Evolutionary conservation across 257 asterid genomes (phyloP).

Genomic region (Nicotiana tomentosiformis): DNA sequence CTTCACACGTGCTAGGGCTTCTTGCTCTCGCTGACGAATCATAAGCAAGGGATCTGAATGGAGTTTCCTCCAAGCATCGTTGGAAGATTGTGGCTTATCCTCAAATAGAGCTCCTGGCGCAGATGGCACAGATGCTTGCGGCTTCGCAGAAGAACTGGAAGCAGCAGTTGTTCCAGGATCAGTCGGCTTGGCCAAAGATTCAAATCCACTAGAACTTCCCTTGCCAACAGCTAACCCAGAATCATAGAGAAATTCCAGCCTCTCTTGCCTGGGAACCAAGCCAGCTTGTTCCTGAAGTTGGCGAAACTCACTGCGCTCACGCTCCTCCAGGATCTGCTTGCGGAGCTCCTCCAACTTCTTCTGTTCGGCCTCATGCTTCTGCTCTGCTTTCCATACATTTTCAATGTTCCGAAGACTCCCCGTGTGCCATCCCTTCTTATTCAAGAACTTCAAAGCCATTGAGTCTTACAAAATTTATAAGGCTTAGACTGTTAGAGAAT

Average conservation of each 20-base stretch:
- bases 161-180: constrained; percentile 38
- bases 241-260: constrained; percentile 86
- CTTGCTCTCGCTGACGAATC: constrained; percentile 93
- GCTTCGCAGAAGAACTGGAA: constrained; percentile 38
- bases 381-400: constrained; percentile 99
- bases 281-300: constrained; percentile 92
- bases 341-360: constrained; percentile 87
- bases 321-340: constrained; percentile 89
- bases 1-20: constrained; percentile 87
- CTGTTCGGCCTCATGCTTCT: constrained; percentile 93
- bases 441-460: constrained; percentile 89
- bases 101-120: constrained; percentile 84
- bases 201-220: constrained; percentile 63
- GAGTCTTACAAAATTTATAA: not conserved
- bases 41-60: constrained; percentile 91
- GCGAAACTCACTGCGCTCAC: constrained; percentile 89
- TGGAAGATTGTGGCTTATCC: constrained; percentile 88
- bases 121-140: constrained; percentile 37
- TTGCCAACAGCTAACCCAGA: constrained; percentile 96
- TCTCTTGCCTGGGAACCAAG: constrained; percentile 87
- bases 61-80: constrained; percentile 97
- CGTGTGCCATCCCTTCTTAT: constrained; percentile 99
- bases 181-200: constrained; percentile 40
- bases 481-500: not conserved
- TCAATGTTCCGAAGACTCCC: constrained; percentile 96